Percentiles rank a stretch among this genome's conserved stretches.
These are phyloP conservation scores for Parsonsia alboflavescens DNA, from an alignment of 257 asterid species.

Conservation along the genomic window DNA sequence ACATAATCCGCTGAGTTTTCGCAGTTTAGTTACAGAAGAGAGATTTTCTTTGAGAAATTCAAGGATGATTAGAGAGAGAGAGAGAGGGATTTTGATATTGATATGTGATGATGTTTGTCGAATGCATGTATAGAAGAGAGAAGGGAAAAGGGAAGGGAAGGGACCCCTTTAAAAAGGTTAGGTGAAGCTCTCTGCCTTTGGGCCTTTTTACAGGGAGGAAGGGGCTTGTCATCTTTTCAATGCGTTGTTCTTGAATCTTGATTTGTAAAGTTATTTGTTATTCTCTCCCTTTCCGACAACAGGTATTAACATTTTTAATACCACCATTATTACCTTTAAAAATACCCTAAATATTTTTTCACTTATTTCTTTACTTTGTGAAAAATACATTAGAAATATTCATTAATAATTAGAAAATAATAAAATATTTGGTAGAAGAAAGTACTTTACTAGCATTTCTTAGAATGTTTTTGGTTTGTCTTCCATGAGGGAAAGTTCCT, in stretches of 20 bases:
- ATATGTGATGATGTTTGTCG: conserved; percentile 17
- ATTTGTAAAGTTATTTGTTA: too few species aligned
- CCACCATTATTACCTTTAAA: too few species aligned
- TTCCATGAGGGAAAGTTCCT: neutral
- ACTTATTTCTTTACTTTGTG: too few species aligned
- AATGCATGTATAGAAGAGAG: neutral
- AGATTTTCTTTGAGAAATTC: conserved; percentile 12
- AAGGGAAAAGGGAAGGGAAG: conserved; percentile 4
- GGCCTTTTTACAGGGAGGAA: too few species aligned
- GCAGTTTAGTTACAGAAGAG: neutral
- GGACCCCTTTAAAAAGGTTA: conserved; percentile 10
- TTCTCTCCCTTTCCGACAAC: too few species aligned
- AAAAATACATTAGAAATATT: too few species aligned
- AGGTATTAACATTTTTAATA: too few species aligned
- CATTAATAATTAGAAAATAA: too few species aligned
- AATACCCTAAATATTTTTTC: too few species aligned
- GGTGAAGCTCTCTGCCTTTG: conserved; percentile 11
- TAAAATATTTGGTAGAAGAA: too few species aligned
- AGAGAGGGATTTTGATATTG: conserved; percentile 9
- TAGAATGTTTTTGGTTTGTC: neutral
- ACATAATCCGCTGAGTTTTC: neutral
- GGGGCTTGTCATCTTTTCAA: neutral
- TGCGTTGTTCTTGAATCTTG: neutral
- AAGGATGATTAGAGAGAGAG: conserved; percentile 30
- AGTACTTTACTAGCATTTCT: too few species aligned